These are phyloP conservation scores for Phytophthora ramorum DNA, from an alignment of 352 stramenopile species.

Conservation along the genomic window DNA sequence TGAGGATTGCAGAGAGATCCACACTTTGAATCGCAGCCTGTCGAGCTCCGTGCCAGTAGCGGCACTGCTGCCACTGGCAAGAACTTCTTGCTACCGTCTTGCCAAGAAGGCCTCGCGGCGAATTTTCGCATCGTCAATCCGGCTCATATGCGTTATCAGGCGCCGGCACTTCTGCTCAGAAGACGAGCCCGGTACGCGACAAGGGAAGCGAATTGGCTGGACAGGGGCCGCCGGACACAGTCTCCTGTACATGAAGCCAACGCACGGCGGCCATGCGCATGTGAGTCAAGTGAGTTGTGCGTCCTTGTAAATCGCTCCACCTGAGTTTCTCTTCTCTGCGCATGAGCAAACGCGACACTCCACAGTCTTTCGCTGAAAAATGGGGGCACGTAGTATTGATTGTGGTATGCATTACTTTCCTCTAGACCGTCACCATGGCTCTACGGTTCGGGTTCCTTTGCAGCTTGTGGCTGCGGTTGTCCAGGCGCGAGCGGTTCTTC, in stretches of 20 bases:
- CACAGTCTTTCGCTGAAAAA: conserved; percentile 2
- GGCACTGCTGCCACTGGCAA: background rate
- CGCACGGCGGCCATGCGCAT: conserved; percentile 3
- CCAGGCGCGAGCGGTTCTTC: conserved; percentile 82
- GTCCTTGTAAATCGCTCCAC: background rate
- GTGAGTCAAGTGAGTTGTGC: conserved; percentile 4
- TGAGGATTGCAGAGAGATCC: too few relatives aligned
- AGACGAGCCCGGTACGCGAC: conserved; percentile 20
- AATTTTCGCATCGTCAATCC: conserved; percentile 11
- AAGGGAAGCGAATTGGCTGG: conserved; percentile 20
- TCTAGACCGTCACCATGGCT: conserved; percentile 83
- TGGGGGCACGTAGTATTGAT: conserved; percentile 16
- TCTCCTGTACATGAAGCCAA: conserved; percentile 1
- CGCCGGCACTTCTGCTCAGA: conserved; percentile 24
- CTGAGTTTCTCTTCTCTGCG: background rate
- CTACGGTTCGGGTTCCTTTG: conserved; percentile 85
- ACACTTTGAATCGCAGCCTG: background rate
- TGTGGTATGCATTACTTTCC: conserved; percentile 19
- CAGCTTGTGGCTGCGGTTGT: conserved; percentile 86
- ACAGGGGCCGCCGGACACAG: conserved; percentile 1
- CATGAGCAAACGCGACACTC: background rate
- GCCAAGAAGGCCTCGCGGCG: background rate
- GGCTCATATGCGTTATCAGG: conserved; percentile 19
- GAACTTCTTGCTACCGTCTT: too few relatives aligned
- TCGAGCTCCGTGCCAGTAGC: background rate